These are phyloP conservation scores for Rhizopus stolonifer DNA, from an alignment of 371 early-diverging fungal species.

Conservation along the genomic window DNA sequence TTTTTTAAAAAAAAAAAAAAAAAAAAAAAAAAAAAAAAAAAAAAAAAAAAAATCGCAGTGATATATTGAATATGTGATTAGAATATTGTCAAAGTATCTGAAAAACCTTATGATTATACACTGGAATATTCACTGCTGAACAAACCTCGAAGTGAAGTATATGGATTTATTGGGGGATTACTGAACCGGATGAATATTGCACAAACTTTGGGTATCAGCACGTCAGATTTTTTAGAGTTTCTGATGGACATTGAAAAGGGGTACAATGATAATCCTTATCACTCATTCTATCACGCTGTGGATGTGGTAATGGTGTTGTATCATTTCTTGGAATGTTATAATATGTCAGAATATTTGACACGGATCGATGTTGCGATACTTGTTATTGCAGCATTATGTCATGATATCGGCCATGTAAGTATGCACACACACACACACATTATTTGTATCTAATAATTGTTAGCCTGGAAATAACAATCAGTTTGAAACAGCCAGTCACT, in stretches of 20 bases:
- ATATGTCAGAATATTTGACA: slow-evolving; percentile 59
- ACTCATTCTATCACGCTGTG: slow-evolving; percentile 86
- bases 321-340: slow-evolving; percentile 66
- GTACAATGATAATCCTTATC: slow-evolving; percentile 81
- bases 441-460: slow-evolving; percentile 4
- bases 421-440: neutral
- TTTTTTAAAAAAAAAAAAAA: slow-evolving; percentile 17
- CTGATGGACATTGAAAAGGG: slow-evolving; percentile 76
- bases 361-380: slow-evolving; percentile 70
- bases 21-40: slow-evolving; percentile 24
- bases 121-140: slow-evolving; percentile 66
- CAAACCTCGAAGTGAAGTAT: slow-evolving; percentile 64
- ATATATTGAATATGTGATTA: slow-evolving; percentile 5
- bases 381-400: slow-evolving; percentile 81
- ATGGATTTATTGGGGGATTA: slow-evolving; percentile 69
- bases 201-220: slow-evolving; percentile 53
- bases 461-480: slow-evolving; percentile 92
- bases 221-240: slow-evolving; percentile 74
- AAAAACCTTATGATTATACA: slow-evolving; percentile 34
- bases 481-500: slow-evolving; percentile 79
- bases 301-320: slow-evolving; percentile 83
- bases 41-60: slow-evolving; percentile 14
- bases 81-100: slow-evolving; percentile 35
- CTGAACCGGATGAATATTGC: slow-evolving; percentile 61
- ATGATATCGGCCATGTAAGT: slow-evolving; percentile 89